Evolutionary conservation across 108 stramenopile species (phyloP), one percentile per base, ranked within the genome.

Genomic region (Cyclotella cryptica): DNA sequence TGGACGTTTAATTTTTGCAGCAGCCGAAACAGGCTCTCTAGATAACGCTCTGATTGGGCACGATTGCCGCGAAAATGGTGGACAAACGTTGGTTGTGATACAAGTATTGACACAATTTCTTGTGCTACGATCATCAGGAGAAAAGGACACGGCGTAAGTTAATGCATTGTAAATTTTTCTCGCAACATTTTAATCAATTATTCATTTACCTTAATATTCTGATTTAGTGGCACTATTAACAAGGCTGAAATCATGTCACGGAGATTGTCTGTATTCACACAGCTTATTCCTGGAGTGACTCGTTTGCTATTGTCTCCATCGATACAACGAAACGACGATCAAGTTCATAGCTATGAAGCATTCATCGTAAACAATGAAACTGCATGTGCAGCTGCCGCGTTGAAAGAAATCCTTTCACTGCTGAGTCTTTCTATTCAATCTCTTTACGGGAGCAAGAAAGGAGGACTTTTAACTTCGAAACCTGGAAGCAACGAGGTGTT

Each of bases 11-110:
- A 74, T 96, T n/a, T 57, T 91, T 26, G 85, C 87, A 41, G 88
- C 92, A 13, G 84, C 79, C 60, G 70, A 86, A 13, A 90, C 95
- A n/a, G 91, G 92, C 18, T 87, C 89, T 24, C 85, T 96, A 30
- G 63, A 81, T 66, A 73, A 77, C 24, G 85, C 85, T 21, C 40
- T 88, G 44, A 43, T 84, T 14, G 84, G 68, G 15, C 19, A 59
- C 29, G 52, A 52, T 17, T 17, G 39, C 18, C 26, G 17, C 21
- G 43, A 54, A 21, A 49, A 49, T 39, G 49, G 46, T 2, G 22
- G 15, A 54, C 4, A 67, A 19, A 64, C 51, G 14, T 35, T 45
- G 6, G 72, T 69, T 30, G 0, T 78, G 39, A 39, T 78, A 18
- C 30, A 39, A 14, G 62, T 67, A 51, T 55, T 84, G 44, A 69